Evolutionary conservation across 2,329 filamentous ascomycete species (phyloP).

Genomic region (Clonostachys rhizophaga): DNA sequence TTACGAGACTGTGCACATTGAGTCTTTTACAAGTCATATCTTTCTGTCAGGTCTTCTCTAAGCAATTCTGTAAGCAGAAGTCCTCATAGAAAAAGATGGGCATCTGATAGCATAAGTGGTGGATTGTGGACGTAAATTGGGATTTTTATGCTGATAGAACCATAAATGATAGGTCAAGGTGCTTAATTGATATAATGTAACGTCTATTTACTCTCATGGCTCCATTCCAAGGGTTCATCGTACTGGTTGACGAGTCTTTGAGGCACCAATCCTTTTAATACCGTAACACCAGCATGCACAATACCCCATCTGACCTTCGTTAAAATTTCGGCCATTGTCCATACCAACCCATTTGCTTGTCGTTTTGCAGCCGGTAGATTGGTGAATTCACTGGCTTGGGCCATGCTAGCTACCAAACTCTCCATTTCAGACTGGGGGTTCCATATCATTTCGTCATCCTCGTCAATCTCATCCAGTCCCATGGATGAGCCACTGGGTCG

Average conservation of each 20-base stretch:
- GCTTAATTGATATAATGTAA: too few species aligned
- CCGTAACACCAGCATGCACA: constrained; percentile 56
- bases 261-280: constrained; percentile 33
- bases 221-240: background rate
- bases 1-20: too few species aligned
- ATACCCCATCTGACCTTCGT: constrained; percentile 57
- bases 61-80: too few species aligned
- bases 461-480: constrained; percentile 13
- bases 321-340: constrained; percentile 49
- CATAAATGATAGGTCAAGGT: too few species aligned
- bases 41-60: too few species aligned
- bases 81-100: too few species aligned
- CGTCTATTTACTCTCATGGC: too few species aligned
- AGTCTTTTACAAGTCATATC: too few species aligned
- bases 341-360: constrained; percentile 43
- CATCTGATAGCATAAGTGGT: too few species aligned
- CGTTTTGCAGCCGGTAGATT: constrained; percentile 37
- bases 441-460: constrained; percentile 44
- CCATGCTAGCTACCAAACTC: constrained; percentile 30
- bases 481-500: background rate
- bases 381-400: constrained; percentile 19
- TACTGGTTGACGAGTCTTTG: constrained; percentile 19
- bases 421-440: constrained; percentile 43
- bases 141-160: too few species aligned
- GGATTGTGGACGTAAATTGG: too few species aligned